Base-by-base conservation (phyloP, 2,329 filamentous ascomycete species). In the Colletotrichum sp. region DNA sequence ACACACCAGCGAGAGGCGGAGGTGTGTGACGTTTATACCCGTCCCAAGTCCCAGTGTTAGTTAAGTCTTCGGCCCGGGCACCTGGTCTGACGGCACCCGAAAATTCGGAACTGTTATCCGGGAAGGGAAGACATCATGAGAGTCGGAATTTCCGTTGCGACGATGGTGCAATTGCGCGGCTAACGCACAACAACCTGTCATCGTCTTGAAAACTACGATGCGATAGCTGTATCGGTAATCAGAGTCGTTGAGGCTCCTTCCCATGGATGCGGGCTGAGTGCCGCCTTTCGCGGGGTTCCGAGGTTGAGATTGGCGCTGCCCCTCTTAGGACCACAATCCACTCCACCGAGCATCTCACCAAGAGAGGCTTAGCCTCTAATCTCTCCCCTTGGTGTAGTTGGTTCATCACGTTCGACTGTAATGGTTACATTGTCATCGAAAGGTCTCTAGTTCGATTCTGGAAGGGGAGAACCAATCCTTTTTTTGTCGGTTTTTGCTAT, bases 21-120 rank as follows among this genome's bases (percentile, higher is more conserved):
- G 63, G 16, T 49, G 39, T 27, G 63, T 76, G 73, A 76, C 63
- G 57, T 73, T 62, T 63, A 59, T 59, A 64, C 16, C 55, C 55
- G 63, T 63, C 52, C 27, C 59, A 70, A 22, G 49, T 69, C 52
- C 34, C 66, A 22, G 61, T 63, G 30, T 55, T 63, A 39, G 59
- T 55, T 8, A 52, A 52, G 44, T 39, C 63, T 68, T 75, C 72
- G 72, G 72, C n/a, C 57, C 72, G 72, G 72, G 44, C 65, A 66
- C 57, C 68, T 63, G 39, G 32, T 34, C 7, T 71, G 69, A 22
- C 36, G 52, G 19, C 52, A 72, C 62, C 72, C 72, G 62, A 75
- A 75, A 36, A 32, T 52, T 52, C 72, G 69, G 69, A 22, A 72
- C 36, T 36, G 15, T 39, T 63, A 36, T 63, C 72, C 62, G 69